Conservation (phyloP, 805 yeast species). For the Komagataella pseudopastoris region DNA sequence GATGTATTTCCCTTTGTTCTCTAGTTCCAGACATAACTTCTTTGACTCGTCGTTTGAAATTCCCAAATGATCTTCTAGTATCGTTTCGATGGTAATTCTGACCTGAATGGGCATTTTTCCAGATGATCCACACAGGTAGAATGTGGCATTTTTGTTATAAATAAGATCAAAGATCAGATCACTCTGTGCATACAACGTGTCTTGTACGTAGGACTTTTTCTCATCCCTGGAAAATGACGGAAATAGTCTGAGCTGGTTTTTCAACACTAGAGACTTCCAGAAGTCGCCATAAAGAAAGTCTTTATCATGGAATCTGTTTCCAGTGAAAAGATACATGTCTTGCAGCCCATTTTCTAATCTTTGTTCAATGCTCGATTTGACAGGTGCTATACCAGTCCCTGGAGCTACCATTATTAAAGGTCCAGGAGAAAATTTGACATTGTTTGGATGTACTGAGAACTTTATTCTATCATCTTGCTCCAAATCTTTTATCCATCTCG, state of each 20-base stretch:
- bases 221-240: slow-evolving; percentile 36
- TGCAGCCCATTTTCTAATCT: slow-evolving; percentile 10
- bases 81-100: slow-evolving; percentile 60
- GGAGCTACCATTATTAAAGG: slow-evolving; percentile 75
- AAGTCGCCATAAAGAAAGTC: slow-evolving; percentile 55
- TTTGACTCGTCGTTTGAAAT: slow-evolving; percentile 32
- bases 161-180: slow-evolving; percentile 37
- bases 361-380: slow-evolving; percentile 50
- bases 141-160: slow-evolving; percentile 36
- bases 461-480: slow-evolving; percentile 32
- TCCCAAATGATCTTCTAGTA: slow-evolving; percentile 32
- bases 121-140: slow-evolving; percentile 85
- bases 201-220: slow-evolving; percentile 62
- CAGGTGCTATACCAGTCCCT: slow-evolving; percentile 96
- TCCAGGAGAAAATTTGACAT: slow-evolving; percentile 19
- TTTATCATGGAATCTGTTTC: slow-evolving; percentile 50
- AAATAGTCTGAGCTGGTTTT: slow-evolving; percentile 24
- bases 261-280: slow-evolving; percentile 26
- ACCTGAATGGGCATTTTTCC: slow-evolving; percentile 92
- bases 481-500: slow-evolving; percentile 54
- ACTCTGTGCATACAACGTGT: slow-evolving; percentile 40
- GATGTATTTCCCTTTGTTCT: slow-evolving; percentile 49
- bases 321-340: slow-evolving; percentile 47
- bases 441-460: slow-evolving; percentile 35
- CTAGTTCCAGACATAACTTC: slow-evolving; percentile 41